Evolutionary conservation across 78 protist species (phyloP).

Genomic region (Blattamonas nauphoetae): DNA sequence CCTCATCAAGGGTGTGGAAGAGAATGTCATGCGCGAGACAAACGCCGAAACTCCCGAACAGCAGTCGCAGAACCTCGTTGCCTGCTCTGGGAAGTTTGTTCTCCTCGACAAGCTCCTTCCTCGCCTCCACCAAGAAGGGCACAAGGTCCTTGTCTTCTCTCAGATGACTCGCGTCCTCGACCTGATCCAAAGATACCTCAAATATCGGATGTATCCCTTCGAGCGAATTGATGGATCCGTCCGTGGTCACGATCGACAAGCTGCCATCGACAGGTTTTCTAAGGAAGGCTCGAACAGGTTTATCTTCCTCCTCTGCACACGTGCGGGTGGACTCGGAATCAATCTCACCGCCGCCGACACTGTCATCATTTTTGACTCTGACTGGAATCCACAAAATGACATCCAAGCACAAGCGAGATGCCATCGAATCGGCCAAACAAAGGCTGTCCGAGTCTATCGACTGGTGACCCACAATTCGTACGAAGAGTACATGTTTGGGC

Average conservation of each 20-base stretch:
- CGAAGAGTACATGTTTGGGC: slow-evolving; percentile 42
- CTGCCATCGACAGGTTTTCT: slow-evolving; percentile 70
- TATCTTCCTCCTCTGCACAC: slow-evolving; percentile 81
- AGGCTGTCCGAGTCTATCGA: slow-evolving; percentile 31
- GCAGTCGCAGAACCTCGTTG: slow-evolving; percentile 16
- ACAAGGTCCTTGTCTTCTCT: slow-evolving; percentile 83
- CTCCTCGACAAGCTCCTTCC: slow-evolving; percentile 79
- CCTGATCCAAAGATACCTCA: slow-evolving; percentile 70
- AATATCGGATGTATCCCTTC: slow-evolving; percentile 33
- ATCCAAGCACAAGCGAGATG: slow-evolving; percentile 70
- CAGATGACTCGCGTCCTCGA: slow-evolving; percentile 78
- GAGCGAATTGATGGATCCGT: slow-evolving; percentile 75
- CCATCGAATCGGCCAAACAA: slow-evolving; percentile 81
- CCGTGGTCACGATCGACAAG: slow-evolving; percentile 67
- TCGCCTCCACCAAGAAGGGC: slow-evolving; percentile 44
- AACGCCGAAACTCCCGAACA: not conserved
- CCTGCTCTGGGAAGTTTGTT: slow-evolving; percentile 74
- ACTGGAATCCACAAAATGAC: slow-evolving; percentile 96
- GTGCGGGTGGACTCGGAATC: slow-evolving; percentile 96
- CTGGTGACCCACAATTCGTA: slow-evolving; percentile 32
- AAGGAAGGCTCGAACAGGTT: slow-evolving; percentile 20
- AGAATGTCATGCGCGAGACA: not conserved
- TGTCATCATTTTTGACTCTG: slow-evolving; percentile 88
- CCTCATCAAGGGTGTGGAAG: slow-evolving; percentile 57
- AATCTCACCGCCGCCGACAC: slow-evolving; percentile 90